Conservation (phyloP, 768 basidiomycete species). For the Lactarius sp. region DNA sequence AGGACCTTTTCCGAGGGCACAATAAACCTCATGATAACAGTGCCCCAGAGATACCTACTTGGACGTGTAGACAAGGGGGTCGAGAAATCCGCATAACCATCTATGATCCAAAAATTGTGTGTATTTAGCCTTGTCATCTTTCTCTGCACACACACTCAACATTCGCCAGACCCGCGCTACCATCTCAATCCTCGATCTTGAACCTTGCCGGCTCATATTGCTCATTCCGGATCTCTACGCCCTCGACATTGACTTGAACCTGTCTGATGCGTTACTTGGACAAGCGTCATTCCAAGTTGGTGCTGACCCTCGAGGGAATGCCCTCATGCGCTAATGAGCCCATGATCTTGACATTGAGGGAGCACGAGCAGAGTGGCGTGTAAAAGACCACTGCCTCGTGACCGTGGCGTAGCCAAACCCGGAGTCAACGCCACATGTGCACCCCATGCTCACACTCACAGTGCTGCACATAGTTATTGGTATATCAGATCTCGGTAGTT, state of each 20-base stretch:
- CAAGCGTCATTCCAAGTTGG: constrained; percentile 24
- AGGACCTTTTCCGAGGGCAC: constrained; percentile 24
- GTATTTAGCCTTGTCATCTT: constrained; percentile 29
- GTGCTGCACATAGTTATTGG: background rate
- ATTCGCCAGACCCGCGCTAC: constrained; percentile 41
- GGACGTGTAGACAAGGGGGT: constrained; percentile 49
- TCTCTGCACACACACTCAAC: background rate
- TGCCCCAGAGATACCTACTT: constrained; percentile 35
- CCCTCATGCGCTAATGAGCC: constrained; percentile 51
- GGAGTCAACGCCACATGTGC: background rate
- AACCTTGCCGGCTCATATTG: constrained; percentile 53
- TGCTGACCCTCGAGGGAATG: constrained; percentile 28
- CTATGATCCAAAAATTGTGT: constrained; percentile 52
- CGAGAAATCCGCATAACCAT: constrained; percentile 46
- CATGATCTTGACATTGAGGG: constrained; percentile 55
- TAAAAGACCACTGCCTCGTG: constrained; percentile 47
- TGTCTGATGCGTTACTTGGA: constrained; percentile 52
- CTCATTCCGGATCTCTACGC: constrained; percentile 42
- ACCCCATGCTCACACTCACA: too few species aligned
- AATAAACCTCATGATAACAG: background rate
- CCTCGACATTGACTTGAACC: constrained; percentile 55
- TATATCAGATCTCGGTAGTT: background rate
- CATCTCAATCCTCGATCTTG: constrained; percentile 59
- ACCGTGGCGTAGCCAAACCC: constrained; percentile 35
- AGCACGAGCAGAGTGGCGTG: constrained; percentile 64